Evolutionary conservation across 208 protist genomes (phyloP).

Genomic region (Trypanosoma grayi): DNA sequence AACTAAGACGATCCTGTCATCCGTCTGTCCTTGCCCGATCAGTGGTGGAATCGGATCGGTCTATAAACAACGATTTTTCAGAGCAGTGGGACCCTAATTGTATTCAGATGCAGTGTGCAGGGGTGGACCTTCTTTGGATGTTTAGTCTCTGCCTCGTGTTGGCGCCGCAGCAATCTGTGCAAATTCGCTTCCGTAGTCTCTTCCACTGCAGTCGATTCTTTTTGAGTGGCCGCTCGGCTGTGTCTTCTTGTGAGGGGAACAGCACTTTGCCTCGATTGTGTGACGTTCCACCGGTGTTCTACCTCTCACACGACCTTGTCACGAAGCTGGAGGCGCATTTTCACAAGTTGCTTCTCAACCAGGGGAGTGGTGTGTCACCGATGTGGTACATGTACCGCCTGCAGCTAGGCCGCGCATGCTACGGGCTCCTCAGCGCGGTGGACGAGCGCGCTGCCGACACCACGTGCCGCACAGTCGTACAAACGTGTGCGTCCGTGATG

Average conservation of each 20-base stretch:
- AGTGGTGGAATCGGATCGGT: background rate
- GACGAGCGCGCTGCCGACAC: background rate
- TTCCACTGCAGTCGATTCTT: background rate
- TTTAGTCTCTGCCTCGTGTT: constrained; percentile 23
- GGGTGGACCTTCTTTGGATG: constrained; percentile 23
- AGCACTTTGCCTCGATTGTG: background rate
- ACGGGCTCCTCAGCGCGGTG: constrained; percentile 10
- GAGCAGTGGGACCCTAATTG: background rate
- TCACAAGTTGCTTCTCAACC: constrained; percentile 1
- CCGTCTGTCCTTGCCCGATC: background rate
- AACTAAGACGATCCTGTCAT: background rate
- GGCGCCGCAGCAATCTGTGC: background rate
- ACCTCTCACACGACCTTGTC: constrained; percentile 15
- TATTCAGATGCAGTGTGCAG: background rate
- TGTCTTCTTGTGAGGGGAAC: background rate
- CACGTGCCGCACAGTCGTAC: background rate
- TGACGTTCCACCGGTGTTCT: constrained; percentile 18
- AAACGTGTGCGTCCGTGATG: constrained; percentile 8
- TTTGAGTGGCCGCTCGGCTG: background rate
- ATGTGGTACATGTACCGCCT: constrained; percentile 6
- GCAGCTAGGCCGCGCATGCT: constrained; percentile 10
- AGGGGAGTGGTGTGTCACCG: background rate
- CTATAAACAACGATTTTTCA: background rate
- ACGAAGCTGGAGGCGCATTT: constrained; percentile 13
- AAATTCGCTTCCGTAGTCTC: background rate